Base-by-base conservation (phyloP, 306 rosid species). In the Gynostemma pentaphyllum region DNA sequence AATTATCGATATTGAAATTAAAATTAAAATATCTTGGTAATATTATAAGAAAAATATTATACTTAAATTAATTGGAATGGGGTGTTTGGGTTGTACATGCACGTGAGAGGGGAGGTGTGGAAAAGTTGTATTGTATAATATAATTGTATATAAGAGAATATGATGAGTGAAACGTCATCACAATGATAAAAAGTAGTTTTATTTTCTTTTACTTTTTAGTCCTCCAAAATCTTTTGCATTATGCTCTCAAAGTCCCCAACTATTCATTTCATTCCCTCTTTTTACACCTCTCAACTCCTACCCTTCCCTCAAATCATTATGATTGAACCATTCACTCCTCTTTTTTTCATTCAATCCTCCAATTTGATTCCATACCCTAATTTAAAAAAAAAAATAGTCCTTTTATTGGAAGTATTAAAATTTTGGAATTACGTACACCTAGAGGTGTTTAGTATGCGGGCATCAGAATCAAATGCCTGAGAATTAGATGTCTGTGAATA, bases 181-280 rank as follows among this genome's bases (percentile, higher is more conserved):
- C 64, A 78, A 78, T 86, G 87, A 89, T 80, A 86, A 82, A 86
- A 89, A 87, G 75, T 60, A 10, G 36, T 69, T 78, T 69, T 78
- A 80, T 81, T 83, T 81, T 79, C 74, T 79, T 88, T 79, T 78
- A 80, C 87, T 89, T 89, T 89, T 76, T 80, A 75, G 83, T 72
- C 80, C 76, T 84, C 96, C 96, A 74, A 89, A 72, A 83, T 81
- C 95, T 78, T 83, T 89, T 74, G 44, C 67, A 75, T 76, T 81
- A 63, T 81, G 79, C 82, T 67, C 73, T 71, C 47, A 44, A 76
- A 70, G 57, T 79, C 80, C 88, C 78, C 79, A 86, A 80, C 72
- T 76, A 83, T 69, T 81, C 80, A 76, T 59, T 57, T 30, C 30
- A 0, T 36, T 29, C 44, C 32, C 18, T 53, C 12, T 13, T 52